Evolutionary conservation across 768 basidiomycete genomes (phyloP).

Genomic region (Termitomyces sp.): DNA sequence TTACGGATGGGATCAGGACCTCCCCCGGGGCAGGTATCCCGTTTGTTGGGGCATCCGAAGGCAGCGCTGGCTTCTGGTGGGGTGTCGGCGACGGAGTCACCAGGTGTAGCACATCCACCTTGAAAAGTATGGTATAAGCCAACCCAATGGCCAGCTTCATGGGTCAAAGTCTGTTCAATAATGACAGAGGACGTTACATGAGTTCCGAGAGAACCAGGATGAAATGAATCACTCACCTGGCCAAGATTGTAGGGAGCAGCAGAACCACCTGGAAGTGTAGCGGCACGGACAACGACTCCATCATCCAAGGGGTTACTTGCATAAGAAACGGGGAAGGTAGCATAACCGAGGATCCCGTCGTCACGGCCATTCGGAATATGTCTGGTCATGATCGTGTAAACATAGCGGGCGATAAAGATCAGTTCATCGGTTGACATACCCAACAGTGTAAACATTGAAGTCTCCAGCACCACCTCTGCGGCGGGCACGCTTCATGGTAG

Average conservation of each 20-base stretch:
- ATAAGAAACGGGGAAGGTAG: not conserved
- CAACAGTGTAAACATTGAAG: not conserved
- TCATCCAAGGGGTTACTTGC: not conserved
- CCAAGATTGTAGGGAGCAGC: constrained; percentile 36
- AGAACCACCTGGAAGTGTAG: constrained; percentile 5
- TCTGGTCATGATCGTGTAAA: not conserved
- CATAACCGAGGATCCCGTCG: not conserved
- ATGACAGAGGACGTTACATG: constrained; percentile 2
- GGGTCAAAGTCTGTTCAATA: constrained; percentile 29
- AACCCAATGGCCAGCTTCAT: constrained; percentile 57
- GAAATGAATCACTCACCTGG: constrained; percentile 17
- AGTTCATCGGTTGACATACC: not conserved
- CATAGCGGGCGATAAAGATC: not conserved
- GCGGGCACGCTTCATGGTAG: not conserved
- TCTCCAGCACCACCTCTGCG: not conserved
- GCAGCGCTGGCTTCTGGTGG: constrained; percentile 40
- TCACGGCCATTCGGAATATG: not conserved
- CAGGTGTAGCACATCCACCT: constrained; percentile 34
- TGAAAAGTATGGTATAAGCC: constrained; percentile 58
- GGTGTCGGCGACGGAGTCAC: constrained; percentile 40
- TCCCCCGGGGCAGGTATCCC: constrained; percentile 25
- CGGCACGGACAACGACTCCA: not conserved
- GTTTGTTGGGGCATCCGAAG: constrained; percentile 26
- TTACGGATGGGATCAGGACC: not conserved
- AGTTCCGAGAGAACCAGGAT: too few species aligned